phyloP scores from a whole-genome alignment of 441 rosid species.

The Manihot esculenta region DNA sequence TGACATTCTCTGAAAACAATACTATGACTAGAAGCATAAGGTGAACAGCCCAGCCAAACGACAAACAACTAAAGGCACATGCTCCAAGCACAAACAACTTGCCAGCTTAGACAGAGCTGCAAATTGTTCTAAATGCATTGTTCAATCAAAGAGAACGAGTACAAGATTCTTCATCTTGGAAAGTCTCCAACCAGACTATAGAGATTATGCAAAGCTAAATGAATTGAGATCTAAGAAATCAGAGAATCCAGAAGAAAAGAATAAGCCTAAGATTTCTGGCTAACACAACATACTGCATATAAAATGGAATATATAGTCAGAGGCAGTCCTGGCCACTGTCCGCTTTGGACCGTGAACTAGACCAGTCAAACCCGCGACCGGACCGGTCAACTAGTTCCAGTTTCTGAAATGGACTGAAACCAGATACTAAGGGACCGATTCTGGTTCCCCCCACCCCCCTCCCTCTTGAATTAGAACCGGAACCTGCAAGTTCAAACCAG shows the following conservation, averaged over 20 bases:
- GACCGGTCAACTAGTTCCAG: too few species aligned
- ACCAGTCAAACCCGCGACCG: too few species aligned
- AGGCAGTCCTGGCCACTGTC: too few species aligned
- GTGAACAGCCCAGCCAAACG: not conserved
- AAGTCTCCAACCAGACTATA: not conserved
- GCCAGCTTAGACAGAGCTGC: slow-evolving; percentile 1
- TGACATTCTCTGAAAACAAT: slow-evolving; percentile 10
- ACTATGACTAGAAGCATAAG: not conserved
- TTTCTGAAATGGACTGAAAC: too few species aligned
- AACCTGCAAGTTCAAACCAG: too few species aligned
- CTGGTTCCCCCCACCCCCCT: too few species aligned
- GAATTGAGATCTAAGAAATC: not conserved
- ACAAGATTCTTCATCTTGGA: not conserved
- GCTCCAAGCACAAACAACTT: not conserved
- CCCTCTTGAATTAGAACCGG: too few species aligned
- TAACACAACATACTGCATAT: not conserved
- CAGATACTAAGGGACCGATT: too few species aligned
- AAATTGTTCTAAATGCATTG: slow-evolving; percentile 1
- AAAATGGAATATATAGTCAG: not conserved
- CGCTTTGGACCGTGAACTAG: too few species aligned
- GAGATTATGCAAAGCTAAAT: not conserved
- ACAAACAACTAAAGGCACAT: not conserved
- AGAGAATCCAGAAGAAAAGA: not conserved
- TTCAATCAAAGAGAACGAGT: not conserved
- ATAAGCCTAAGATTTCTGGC: not conserved